phyloP scores from a whole-genome alignment of 352 stramenopile species.

The Pythium plurisporium region DNA sequence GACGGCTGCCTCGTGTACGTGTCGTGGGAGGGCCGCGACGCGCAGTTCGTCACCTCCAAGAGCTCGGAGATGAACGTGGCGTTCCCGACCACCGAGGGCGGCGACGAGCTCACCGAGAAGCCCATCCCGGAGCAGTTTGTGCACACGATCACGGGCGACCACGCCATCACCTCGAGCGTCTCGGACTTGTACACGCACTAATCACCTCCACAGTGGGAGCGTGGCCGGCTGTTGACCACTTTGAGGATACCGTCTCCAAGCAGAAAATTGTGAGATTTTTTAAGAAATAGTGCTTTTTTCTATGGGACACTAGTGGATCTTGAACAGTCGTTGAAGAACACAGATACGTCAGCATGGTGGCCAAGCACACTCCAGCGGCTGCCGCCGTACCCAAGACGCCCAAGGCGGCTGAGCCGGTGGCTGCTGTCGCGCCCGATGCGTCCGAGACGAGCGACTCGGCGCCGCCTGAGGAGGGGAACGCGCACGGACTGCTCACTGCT shows the following conservation, averaged over 20 bases:
- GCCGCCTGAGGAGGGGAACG: neutral
- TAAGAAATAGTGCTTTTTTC: slow-evolving; percentile 14
- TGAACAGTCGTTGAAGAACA: neutral
- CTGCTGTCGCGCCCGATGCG: too few relatives aligned
- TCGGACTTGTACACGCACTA: slow-evolving; percentile 94
- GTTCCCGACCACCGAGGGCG: slow-evolving; percentile 80
- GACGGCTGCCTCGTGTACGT: slow-evolving; percentile 96
- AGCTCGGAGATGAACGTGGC: slow-evolving; percentile 96
- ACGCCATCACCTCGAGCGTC: slow-evolving; percentile 88
- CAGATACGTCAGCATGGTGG: too few relatives aligned
- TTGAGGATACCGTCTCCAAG: too few relatives aligned
- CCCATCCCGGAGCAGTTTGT: slow-evolving; percentile 98
- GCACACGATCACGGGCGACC: slow-evolving; percentile 87
- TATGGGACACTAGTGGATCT: neutral
- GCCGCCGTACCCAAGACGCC: slow-evolving; percentile 9
- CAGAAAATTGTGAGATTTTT: neutral
- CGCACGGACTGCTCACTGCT: slow-evolving; percentile 26
- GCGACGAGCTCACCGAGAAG: slow-evolving; percentile 93
- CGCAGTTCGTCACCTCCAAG: slow-evolving; percentile 95
- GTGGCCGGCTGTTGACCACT: too few relatives aligned
- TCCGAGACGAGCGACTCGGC: neutral
- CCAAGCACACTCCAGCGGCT: neutral
- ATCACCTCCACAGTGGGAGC: neutral
- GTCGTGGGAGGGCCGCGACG: slow-evolving; percentile 86
- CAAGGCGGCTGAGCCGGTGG: slow-evolving; percentile 1